A percentile compares a stretch with the other conserved stretches of the same genome.
Evolutionary conservation across 2,329 filamentous ascomycete genomes (phyloP).

Genomic region (Colletotrichum endophyticum): DNA sequence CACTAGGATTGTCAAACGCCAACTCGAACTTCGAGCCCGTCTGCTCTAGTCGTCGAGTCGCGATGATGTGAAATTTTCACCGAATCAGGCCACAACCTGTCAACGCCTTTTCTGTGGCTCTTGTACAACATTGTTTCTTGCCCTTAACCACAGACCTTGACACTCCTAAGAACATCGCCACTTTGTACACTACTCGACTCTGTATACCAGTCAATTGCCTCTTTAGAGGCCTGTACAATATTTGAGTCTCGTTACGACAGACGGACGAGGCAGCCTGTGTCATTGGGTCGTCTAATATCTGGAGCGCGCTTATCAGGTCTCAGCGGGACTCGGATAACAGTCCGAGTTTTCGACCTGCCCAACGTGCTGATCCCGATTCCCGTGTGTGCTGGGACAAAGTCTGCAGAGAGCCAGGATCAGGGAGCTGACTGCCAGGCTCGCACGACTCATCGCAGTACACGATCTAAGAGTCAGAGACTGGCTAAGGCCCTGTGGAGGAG

Average conservation of each 20-base stretch:
- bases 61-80: background rate
- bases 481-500: background rate
- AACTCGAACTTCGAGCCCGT: background rate
- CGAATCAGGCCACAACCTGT: background rate
- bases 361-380: constrained; percentile 1
- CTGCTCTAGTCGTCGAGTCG: background rate
- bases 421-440: background rate
- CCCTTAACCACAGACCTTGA: background rate
- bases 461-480: constrained; percentile 9
- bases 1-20: background rate
- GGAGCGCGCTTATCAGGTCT: constrained; percentile 11
- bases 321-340: constrained; percentile 9
- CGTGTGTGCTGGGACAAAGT: background rate
- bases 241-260: background rate
- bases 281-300: background rate
- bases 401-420: constrained; percentile 11
- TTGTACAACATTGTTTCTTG: background rate
- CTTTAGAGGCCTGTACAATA: background rate
- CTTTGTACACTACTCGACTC: background rate
- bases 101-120: background rate
- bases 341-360: constrained; percentile 11
- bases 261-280: background rate
- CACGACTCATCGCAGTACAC: constrained; percentile 7
- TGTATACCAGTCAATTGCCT: background rate
- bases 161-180: background rate